phyloP scores from a whole-genome alignment of 345 rosid species.

The Eucalyptus rudis region DNA sequence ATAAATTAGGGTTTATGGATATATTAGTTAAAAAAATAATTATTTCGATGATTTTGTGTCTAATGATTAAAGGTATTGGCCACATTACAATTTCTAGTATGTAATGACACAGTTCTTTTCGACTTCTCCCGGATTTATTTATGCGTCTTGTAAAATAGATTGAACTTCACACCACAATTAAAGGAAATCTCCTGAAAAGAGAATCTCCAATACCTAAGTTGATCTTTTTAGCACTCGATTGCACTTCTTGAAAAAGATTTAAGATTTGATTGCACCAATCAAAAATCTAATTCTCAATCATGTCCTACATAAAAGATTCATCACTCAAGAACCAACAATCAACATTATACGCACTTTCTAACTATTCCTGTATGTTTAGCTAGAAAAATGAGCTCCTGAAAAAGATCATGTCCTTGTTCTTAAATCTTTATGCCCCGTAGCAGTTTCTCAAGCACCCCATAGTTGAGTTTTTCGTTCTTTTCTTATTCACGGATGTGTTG shows the following conservation, averaged over 20 bases:
- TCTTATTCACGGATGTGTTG: background rate
- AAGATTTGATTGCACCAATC: background rate
- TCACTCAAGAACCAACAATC: fast-evolving
- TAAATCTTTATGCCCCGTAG: background rate
- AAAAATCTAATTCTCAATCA: background rate
- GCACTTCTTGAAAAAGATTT: background rate
- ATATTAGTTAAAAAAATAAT: background rate
- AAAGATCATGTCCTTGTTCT: background rate
- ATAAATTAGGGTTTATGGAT: background rate
- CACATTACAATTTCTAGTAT: background rate
- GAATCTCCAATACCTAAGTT: background rate
- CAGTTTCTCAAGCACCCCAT: background rate
- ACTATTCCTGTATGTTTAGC: background rate
- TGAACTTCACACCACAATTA: background rate
- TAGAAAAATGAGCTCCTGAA: background rate
- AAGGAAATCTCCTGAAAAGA: background rate
- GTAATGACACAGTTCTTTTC: fast-evolving
- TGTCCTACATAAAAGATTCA: background rate
- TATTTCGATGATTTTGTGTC: background rate
- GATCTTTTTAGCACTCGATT: background rate
- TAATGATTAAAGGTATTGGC: background rate
- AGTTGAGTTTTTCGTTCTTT: background rate
- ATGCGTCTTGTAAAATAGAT: background rate
- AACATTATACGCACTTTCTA: background rate
- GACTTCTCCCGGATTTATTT: fast-evolving